phyloP scores from a whole-genome alignment of 2,329 filamentous ascomycete species.

The Coleophoma eucalyptorum region DNA sequence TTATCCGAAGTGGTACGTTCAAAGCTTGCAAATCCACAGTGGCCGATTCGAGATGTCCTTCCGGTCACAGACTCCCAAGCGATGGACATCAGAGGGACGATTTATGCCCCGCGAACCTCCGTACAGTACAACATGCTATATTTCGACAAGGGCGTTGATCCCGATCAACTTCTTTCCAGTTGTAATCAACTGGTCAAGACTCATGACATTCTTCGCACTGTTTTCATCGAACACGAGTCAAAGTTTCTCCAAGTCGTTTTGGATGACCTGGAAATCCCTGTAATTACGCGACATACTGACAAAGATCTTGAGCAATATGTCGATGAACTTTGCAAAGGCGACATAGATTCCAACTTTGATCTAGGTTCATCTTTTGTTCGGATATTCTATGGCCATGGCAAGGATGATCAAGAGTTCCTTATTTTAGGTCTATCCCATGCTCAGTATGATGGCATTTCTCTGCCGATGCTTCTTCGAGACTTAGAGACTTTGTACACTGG shows the following conservation, averaged over 20 bases:
- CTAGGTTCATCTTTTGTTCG: slow-evolving; percentile 34
- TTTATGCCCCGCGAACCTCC: slow-evolving; percentile 28
- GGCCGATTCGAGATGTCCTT: slow-evolving; percentile 33
- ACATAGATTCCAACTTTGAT: slow-evolving; percentile 31
- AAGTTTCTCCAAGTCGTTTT: slow-evolving; percentile 31
- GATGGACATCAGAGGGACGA: slow-evolving; percentile 36
- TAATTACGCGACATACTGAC: slow-evolving; percentile 21
- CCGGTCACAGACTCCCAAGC: slow-evolving; percentile 35
- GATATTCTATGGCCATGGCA: slow-evolving; percentile 18
- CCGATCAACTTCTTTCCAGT: slow-evolving; percentile 17
- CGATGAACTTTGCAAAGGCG: slow-evolving; percentile 24
- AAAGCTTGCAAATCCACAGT: slow-evolving; percentile 30
- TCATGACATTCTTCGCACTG: slow-evolving; percentile 34
- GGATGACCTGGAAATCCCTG: slow-evolving; percentile 26
- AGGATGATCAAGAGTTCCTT: slow-evolving; percentile 27
- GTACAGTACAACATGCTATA: slow-evolving; percentile 33
- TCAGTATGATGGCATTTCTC: slow-evolving; percentile 62
- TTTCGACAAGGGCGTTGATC: slow-evolving; percentile 25
- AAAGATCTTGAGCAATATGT: slow-evolving; percentile 28
- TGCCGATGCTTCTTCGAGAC: slow-evolving; percentile 26
- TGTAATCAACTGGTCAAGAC: slow-evolving; percentile 26
- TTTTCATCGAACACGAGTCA: slow-evolving; percentile 31
- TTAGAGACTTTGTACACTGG: slow-evolving; percentile 29
- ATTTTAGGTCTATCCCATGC: slow-evolving; percentile 47
- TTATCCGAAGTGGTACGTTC: slow-evolving; percentile 30